Evolutionary conservation across 2,329 filamentous ascomycete genomes (phyloP), one percentile per base, ranked within the genome.

Genomic region (Huntiella moniliformis): DNA sequence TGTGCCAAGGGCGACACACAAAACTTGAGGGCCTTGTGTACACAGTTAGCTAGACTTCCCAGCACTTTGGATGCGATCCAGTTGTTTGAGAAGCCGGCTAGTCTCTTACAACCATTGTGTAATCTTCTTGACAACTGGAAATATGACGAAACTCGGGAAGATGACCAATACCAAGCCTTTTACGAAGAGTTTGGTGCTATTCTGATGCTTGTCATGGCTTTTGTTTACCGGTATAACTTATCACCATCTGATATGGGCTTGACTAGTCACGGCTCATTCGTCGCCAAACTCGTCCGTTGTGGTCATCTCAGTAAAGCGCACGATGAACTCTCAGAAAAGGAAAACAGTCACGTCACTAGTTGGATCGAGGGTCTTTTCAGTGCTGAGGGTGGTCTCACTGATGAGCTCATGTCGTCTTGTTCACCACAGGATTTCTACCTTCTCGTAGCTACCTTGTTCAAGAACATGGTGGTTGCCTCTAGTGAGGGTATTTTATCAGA

Each of bases 101-200:
- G 71, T n/a, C 71, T 91, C 8, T 61, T 91, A 3, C 73, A 76
- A 42, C 83, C 83, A 1, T 61, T 91, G 1, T 87, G 81, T 57
- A 74, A 77, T 16, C 65, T 88, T 8, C 66, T 92, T 10, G 82
- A 91, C 53, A 74, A 74, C 51, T 91, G 83, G 83, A 67, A 71
- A 8, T 84, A 87, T 54, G 83, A 88, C 35, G 82, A 86, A 51
- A 28, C 22, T 28, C 22, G 22, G 22, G 22, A 28, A 10, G 39
- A 41, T 5, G 82, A 88, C 53, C 31, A 37, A 16, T 85, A 85
- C 54, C 83, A 88, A 56, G 82, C 82, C 0, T 76, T 86, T 0
- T 91, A 91, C 54, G 84, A 91, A 55, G 84, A 92, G 54, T 91
- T 88, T 53, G 82, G 82, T 1, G 76, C 80, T 0, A 77, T 87